These are phyloP conservation scores for Euclidium syriacum DNA, from an alignment of 345 rosid species.

Conservation along the genomic window DNA sequence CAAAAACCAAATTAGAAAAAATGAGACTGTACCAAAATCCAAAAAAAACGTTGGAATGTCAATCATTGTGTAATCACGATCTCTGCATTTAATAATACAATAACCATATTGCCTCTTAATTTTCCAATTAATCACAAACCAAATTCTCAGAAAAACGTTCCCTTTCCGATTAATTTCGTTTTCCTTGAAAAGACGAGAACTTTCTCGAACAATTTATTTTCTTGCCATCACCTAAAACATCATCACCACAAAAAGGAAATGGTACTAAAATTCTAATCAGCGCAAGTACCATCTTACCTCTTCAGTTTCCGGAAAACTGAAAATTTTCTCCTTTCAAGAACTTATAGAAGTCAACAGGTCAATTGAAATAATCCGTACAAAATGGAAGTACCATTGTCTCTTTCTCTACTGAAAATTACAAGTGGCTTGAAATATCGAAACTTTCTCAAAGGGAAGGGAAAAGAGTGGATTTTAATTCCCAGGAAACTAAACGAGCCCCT, in stretches of 20 bases:
- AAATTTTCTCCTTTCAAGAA: neutral
- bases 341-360: neutral
- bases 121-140: neutral
- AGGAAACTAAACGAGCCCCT: neutral
- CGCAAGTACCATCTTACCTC: neutral
- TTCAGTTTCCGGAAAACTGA: neutral
- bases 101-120: neutral
- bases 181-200: no score
- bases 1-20: neutral
- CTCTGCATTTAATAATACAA: constrained; percentile 1
- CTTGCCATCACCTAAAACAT: no score
- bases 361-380: no score
- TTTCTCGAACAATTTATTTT: no score
- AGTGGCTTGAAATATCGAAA: neutral
- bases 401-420: no score
- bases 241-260: neutral
- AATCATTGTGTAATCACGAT: neutral
- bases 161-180: no score
- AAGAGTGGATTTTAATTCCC: neutral
- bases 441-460: neutral
- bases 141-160: neutral
- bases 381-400: no score
- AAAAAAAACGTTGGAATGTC: neutral
- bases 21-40: neutral
- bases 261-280: neutral